Evolutionary conservation across 108 stramenopile species (phyloP).

Genomic region (Nannochloropsis salina): DNA sequence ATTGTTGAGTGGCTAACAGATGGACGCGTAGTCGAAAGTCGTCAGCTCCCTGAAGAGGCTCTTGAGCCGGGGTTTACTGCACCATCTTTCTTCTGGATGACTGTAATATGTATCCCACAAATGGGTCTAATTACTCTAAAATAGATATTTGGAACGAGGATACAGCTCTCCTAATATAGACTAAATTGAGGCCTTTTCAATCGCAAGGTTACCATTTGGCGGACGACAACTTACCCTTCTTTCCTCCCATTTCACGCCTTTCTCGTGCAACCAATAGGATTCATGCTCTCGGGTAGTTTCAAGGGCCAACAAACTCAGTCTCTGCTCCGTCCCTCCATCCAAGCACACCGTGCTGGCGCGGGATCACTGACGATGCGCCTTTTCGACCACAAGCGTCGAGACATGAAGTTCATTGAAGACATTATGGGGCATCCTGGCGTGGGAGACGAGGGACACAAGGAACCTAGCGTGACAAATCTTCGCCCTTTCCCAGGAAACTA

Average conservation of each 20-base stretch:
- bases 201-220: no score
- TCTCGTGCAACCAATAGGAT: background rate
- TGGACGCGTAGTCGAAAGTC: no score
- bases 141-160: no score
- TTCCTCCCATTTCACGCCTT: background rate
- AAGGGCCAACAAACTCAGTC: background rate
- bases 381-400: slow-evolving; percentile 5
- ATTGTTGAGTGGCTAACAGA: no score
- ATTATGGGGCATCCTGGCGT: background rate
- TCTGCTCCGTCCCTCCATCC: background rate
- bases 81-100: no score
- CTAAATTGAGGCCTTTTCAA: no score
- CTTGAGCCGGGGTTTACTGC: no score
- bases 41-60: no score
- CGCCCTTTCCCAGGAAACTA: slow-evolving; percentile 37
- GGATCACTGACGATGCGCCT: slow-evolving; percentile 1
- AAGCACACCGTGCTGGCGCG: background rate
- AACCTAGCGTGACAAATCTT: background rate
- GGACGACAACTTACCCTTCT: background rate
- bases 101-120: no score
- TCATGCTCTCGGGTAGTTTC: slow-evolving; percentile 16
- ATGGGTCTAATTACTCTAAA: no score
- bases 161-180: no score
- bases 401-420: background rate
- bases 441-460: slow-evolving; percentile 4